Percentiles rank a stretch among this genome's conserved stretches.
Conservation (phyloP, 768 basidiomycete genomes). For the Albatrellus ellisii region DNA sequence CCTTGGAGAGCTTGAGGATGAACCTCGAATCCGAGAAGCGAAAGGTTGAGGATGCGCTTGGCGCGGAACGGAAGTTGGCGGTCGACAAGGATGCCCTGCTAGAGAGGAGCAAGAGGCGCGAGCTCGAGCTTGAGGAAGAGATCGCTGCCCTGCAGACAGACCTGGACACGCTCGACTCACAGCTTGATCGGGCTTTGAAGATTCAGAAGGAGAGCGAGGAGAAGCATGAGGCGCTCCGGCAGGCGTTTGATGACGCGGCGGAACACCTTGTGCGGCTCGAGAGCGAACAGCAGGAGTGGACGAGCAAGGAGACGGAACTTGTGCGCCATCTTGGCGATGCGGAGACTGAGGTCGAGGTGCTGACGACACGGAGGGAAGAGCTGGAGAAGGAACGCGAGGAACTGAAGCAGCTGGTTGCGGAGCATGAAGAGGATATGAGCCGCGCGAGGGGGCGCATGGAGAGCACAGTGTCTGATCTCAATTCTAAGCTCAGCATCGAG, state of each 20-base stretch:
- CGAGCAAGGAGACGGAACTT: constrained; percentile 48
- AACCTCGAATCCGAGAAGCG: constrained; percentile 73
- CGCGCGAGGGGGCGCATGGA: constrained; percentile 71
- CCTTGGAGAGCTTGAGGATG: constrained; percentile 71
- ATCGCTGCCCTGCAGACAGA: constrained; percentile 68
- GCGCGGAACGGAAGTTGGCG: constrained; percentile 66
- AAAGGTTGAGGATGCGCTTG: constrained; percentile 69
- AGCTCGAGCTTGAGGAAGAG: constrained; percentile 78
- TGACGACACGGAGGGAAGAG: constrained; percentile 47
- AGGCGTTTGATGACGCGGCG: constrained; percentile 73
- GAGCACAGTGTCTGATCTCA: constrained; percentile 45
- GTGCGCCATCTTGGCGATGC: constrained; percentile 41
- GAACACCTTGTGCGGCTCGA: constrained; percentile 80
- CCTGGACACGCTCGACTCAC: constrained; percentile 72
- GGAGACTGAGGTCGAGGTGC: constrained; percentile 42
- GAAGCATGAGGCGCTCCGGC: constrained; percentile 55
- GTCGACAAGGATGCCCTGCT: constrained; percentile 77
- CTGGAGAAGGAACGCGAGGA: constrained; percentile 57
- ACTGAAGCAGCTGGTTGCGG: constrained; percentile 47
- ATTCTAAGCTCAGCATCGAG: constrained; percentile 57
- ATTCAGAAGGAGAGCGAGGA: constrained; percentile 72
- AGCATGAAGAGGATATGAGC: constrained; percentile 71
- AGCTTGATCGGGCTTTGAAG: constrained; percentile 68
- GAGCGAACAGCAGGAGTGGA: constrained; percentile 58
- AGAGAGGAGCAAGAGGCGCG: constrained; percentile 75